Base-by-base conservation (phyloP, 108 stramenopile species). In the Pinguiococcus pyrenoidosus region DNA sequence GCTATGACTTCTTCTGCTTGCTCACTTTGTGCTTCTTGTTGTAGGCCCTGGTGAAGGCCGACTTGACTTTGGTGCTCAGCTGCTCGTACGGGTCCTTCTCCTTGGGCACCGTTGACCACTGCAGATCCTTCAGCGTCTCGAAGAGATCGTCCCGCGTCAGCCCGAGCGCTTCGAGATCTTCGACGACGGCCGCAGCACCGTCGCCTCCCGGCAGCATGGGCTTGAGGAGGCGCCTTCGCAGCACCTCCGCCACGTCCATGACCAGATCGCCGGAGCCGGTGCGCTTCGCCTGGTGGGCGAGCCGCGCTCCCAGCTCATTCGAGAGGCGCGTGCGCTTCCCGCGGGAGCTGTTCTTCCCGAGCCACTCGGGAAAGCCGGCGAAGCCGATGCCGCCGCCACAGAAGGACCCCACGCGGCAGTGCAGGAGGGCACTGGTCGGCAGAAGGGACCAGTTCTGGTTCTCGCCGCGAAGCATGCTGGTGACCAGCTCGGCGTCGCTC, bases 391-490 rank as follows among this genome's bases (percentile, higher is more conserved):
- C 55, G 27, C 90, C 90, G 13, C 67, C 81, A 28, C 82, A 81
- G 49, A 74, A 76, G 62, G 62, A 69, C 9, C 89, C 92, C 44
- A 81, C 87, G 52, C 90, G 75, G n/a, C 94, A 81, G 18, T 77
- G 60, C 32, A 90, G 66, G 23, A 79, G 68, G 17, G 85, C 77
- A 20, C 66, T 62, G 8, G 76, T 30, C 5, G 92, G 87, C 20
- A 98, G 68, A 25, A 98, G 72, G 29, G 73, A 63, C 96, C 96
- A 95, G 56, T 95, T 85, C 61, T 82, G 79, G 56, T 83, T 81
- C 27, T 76, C 82, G 4, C 82, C 78, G 7, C 92, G 79, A 20
- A 97, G 65, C 32, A 57, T 50, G 32, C 77, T 49, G 51, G 83
- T 82, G 34, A 71, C 68, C 14, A 89, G 27, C 20, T 83, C 87